Evolutionary conservation across 1,139 yeast genomes (phyloP).

Genomic region (Yamadazyma pseudoaaseri): DNA sequence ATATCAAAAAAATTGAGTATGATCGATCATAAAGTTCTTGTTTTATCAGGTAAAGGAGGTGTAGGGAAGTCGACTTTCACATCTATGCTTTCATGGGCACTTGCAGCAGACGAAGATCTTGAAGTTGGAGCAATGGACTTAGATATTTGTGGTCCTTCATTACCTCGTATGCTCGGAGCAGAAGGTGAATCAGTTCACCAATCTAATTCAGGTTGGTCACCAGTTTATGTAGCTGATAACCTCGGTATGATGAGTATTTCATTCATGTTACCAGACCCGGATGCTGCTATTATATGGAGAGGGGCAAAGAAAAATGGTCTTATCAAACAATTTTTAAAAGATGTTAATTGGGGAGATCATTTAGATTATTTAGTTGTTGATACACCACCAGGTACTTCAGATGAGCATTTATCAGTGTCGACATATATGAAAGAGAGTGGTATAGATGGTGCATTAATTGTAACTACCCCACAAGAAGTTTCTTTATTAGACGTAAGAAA

Average conservation of each 20-base stretch:
- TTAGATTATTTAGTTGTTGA: conserved; percentile 89
- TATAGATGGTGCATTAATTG: conserved; percentile 91
- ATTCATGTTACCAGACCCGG: conserved; percentile 90
- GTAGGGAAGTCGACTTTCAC: conserved; percentile 97
- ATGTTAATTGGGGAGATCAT: conserved; percentile 89
- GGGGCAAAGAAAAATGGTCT: conserved; percentile 93
- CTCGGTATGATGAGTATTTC: conserved; percentile 95
- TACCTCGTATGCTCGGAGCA: conserved; percentile 94
- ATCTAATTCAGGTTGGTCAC: conserved; percentile 93
- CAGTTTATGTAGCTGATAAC: conserved; percentile 93
- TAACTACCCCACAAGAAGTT: conserved; percentile 98
- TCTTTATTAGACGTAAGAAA: conserved; percentile 92
- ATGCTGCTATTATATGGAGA: conserved; percentile 95
- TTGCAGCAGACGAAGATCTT: conserved; percentile 81
- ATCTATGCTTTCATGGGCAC: conserved; percentile 92
- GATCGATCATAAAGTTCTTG: conserved; percentile 80
- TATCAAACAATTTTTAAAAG: conserved; percentile 90
- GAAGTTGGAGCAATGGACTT: conserved; percentile 97
- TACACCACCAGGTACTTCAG: conserved; percentile 98
- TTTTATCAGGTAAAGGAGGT: conserved; percentile 95
- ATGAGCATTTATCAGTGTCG: conserved; percentile 90
- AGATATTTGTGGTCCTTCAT: conserved; percentile 96
- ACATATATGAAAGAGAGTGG: conserved; percentile 87
- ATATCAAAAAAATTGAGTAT: conserved; percentile 66
- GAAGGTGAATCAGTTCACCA: conserved; percentile 84